Evolutionary conservation across 257 asterid genomes (phyloP).

Genomic region (Solanum etuberosum): DNA sequence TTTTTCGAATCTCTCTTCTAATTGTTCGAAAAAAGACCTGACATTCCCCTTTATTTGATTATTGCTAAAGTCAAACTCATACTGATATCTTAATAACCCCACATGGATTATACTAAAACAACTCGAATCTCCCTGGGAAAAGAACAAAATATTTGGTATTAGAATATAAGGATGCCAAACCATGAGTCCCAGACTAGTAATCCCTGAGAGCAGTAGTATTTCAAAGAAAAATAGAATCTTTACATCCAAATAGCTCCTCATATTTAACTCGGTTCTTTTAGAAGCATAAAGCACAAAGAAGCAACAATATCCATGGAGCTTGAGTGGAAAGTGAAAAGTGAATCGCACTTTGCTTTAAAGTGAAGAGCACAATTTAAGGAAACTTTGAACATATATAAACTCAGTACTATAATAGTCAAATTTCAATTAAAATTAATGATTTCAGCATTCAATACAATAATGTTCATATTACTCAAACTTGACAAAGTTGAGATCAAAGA

Average conservation of each 20-base stretch:
- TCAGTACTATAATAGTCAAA: background rate
- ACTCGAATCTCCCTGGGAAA: background rate
- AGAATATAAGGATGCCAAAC: background rate
- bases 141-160: background rate
- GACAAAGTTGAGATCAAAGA: background rate
- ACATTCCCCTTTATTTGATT: background rate
- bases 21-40: background rate
- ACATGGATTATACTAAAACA: background rate
- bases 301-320: background rate
- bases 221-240: background rate
- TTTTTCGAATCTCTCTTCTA: slow-evolving; percentile 17
- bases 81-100: background rate
- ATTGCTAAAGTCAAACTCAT: background rate
- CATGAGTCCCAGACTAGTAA: background rate
- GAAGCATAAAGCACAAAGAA: background rate
- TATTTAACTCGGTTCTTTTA: background rate
- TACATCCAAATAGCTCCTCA: background rate
- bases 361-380: background rate
- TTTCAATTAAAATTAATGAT: background rate
- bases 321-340: background rate
- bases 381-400: background rate
- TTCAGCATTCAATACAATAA: background rate
- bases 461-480: background rate
- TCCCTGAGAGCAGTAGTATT: background rate
- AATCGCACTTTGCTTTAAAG: background rate